A percentile compares a stretch with the other conserved stretches of the same genome.
Evolutionary conservation across 2,329 filamentous ascomycete species (phyloP).

Genomic region (Orbilia blumenaviensis): DNA sequence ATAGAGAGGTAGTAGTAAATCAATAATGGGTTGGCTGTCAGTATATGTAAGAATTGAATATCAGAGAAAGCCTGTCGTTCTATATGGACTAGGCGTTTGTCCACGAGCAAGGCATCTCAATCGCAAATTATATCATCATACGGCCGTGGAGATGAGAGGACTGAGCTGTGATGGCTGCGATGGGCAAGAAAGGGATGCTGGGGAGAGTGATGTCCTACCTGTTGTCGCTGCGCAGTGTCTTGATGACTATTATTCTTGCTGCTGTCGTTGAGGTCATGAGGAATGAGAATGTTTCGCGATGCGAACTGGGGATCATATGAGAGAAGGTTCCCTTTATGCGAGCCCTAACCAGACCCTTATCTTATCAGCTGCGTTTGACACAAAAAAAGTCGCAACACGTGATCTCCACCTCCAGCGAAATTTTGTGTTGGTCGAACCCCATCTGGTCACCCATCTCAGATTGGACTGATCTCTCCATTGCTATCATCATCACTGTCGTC

Average conservation of each 20-base stretch:
- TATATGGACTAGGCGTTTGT: slow-evolving; percentile 89
- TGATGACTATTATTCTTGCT: neutral
- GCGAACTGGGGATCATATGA: neutral
- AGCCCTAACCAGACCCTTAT: slow-evolving; percentile 50
- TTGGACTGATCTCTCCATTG: slow-evolving; percentile 26
- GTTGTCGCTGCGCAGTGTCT: slow-evolving; percentile 20
- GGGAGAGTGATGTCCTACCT: slow-evolving; percentile 56
- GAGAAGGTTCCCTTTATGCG: neutral
- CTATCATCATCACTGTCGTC: neutral
- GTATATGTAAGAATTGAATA: slow-evolving; percentile 99
- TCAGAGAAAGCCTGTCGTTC: slow-evolving; percentile 76
- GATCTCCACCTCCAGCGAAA: slow-evolving; percentile 24
- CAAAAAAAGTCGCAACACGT: slow-evolving; percentile 31
- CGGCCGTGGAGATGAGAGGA: slow-evolving; percentile 54
- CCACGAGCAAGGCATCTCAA: slow-evolving; percentile 83
- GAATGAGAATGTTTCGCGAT: neutral
- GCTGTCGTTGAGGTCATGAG: neutral
- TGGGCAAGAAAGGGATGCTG: slow-evolving; percentile 52
- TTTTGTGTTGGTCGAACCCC: slow-evolving; percentile 42
- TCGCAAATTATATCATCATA: slow-evolving; percentile 99
- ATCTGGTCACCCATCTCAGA: slow-evolving; percentile 25
- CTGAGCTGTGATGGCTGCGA: slow-evolving; percentile 45
- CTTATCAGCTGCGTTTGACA: slow-evolving; percentile 2
- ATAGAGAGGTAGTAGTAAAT: neutral
- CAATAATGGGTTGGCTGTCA: slow-evolving; percentile 66